phyloP scores from a whole-genome alignment of 2,329 filamentous ascomycete genomes.

The Paecilomyces sp. region DNA sequence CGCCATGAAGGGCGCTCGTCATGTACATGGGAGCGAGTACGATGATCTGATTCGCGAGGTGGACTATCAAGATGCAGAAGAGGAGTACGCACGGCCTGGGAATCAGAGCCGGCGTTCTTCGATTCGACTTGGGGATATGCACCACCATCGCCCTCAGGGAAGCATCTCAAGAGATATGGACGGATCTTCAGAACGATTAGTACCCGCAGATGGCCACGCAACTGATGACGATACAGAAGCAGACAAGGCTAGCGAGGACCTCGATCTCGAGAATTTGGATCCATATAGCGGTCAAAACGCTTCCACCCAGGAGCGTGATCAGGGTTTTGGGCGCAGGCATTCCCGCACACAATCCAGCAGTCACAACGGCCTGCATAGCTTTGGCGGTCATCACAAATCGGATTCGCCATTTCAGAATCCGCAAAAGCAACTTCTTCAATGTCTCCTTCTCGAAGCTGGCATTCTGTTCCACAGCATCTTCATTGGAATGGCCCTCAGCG shows the following conservation, averaged over 20 bases:
- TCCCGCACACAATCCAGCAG: background rate
- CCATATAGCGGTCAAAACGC: slow-evolving; percentile 17
- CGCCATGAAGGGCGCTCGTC: slow-evolving; percentile 59
- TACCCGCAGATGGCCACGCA: slow-evolving; percentile 12
- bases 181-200: background rate
- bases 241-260: slow-evolving; percentile 51
- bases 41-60: slow-evolving; percentile 34
- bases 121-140: slow-evolving; percentile 14
- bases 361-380: background rate
- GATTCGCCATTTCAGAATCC: slow-evolving; percentile 45
- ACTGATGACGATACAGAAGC: slow-evolving; percentile 15
- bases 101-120: slow-evolving; percentile 11
- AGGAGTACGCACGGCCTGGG: slow-evolving; percentile 16
- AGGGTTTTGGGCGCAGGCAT: background rate
- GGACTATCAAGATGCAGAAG: slow-evolving; percentile 10
- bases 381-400: slow-evolving; percentile 12
- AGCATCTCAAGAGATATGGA: background rate
- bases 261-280: slow-evolving; percentile 52
- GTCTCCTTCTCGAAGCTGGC: slow-evolving; percentile 71
- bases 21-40: slow-evolving; percentile 50
- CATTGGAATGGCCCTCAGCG: slow-evolving; percentile 79
- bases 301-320: slow-evolving; percentile 2
- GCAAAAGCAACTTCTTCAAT: slow-evolving; percentile 65
- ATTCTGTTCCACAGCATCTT: slow-evolving; percentile 82
- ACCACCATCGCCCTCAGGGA: slow-evolving; percentile 3